Percentiles rank a stretch among this genome's conserved stretches.
phyloP scores from a whole-genome alignment of 2,329 filamentous ascomycete genomes.

The Gnomoniopsis sp. region DNA sequence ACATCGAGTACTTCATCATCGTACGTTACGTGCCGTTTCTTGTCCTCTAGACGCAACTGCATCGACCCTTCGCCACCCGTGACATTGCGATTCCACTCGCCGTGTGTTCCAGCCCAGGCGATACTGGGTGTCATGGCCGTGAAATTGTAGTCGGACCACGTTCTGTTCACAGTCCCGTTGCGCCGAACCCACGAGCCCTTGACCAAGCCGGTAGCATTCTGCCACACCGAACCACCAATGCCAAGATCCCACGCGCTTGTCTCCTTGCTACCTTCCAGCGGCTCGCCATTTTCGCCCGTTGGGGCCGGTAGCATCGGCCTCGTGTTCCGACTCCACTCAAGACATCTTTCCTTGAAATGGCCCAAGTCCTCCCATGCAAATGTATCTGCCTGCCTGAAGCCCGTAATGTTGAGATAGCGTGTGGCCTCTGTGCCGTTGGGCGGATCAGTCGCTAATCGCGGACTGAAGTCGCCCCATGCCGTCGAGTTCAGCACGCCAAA shows the following conservation, averaged over 20 bases:
- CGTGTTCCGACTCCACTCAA: constrained; percentile 56
- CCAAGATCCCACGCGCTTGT: constrained; percentile 27
- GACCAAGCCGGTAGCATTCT: constrained; percentile 73
- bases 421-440: constrained; percentile 27
- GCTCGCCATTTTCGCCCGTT: constrained; percentile 37
- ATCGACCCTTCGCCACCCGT: constrained; percentile 70
- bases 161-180: constrained; percentile 43
- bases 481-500: constrained; percentile 53
- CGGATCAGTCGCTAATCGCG: constrained; percentile 30
- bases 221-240: constrained; percentile 54
- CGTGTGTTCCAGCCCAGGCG: constrained; percentile 57
- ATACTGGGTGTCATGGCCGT: constrained; percentile 62
- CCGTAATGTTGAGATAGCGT: constrained; percentile 68
- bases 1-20: constrained; percentile 28
- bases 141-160: constrained; percentile 56
- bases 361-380: constrained; percentile 75
- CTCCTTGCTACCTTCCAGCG: constrained; percentile 30
- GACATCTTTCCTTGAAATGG: constrained; percentile 62
- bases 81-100: constrained; percentile 74
- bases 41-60: constrained; percentile 62
- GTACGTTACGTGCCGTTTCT: constrained; percentile 41
- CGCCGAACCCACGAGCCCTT: constrained; percentile 71
- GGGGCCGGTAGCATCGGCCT: constrained; percentile 36
- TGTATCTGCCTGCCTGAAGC: constrained; percentile 69
- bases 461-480: constrained; percentile 58